Evolutionary conservation across 108 stramenopile species (phyloP), one percentile per base, ranked within the genome.

Genomic region (Nitzschia sp.): DNA sequence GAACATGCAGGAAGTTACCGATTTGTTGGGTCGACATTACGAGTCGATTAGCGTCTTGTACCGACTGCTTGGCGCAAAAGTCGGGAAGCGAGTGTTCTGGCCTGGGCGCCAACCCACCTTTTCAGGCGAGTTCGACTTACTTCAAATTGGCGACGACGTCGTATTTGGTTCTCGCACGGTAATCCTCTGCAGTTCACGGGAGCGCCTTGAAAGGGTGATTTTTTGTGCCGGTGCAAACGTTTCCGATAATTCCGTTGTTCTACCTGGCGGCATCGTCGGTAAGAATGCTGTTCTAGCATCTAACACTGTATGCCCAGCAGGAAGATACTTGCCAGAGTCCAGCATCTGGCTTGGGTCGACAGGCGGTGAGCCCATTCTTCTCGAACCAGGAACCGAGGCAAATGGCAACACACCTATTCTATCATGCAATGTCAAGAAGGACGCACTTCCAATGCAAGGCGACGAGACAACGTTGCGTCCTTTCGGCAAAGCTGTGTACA

Each of bases 21-120:
- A 78, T 19, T 45, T 85, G 17, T 29, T 85, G 34, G 85, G 85
- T 22, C 68, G 74, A 19, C 85, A 85, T 53, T 85, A 82, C 63
- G 76, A 76, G 52, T 13, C 58, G 27, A 69, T 82, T 21, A 79
- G 77, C 36, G 19, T 58, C 5, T 31, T 81, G 17, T 81, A 77
- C 44, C 71, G 85, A 17, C 32, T 72, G 11, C 65, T 85, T 23
- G 85, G 85, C 3, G 85, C 85, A 15, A 82, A 80, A 41, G 69
- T 85, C 30, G 85, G 85, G 25, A 77, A 80, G 44, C 79, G 79
- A 25, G 76, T 81, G 9, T 83, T 83, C 50, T 83, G 82, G 82
- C 82, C 82, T n/a, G 82, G 82, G 6, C 50, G 71, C 3, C 74
- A 66, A 31, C 74, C 69, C 11, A 29, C 70, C 21, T 72, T 61